phyloP scores from a whole-genome alignment of 2,329 filamentous ascomycete genomes.

The Alternaria hordeiaustralica region DNA sequence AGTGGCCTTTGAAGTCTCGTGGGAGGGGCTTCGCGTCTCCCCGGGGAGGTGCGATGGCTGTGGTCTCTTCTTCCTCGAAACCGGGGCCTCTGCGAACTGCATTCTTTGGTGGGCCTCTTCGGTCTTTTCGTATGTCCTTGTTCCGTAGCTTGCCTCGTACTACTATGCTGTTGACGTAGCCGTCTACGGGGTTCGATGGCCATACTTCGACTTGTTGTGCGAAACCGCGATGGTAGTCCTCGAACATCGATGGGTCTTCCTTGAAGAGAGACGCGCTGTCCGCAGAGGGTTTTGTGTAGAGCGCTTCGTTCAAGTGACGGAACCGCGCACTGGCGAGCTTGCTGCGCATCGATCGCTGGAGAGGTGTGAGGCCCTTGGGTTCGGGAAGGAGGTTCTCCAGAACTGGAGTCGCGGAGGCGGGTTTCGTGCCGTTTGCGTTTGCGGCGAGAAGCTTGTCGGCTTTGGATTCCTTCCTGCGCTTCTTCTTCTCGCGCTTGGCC shows the following conservation, averaged over 20 bases:
- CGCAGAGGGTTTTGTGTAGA: conserved; percentile 88
- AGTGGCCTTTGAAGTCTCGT: conserved; percentile 69
- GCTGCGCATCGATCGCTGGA: conserved; percentile 92
- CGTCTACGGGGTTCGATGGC: conserved; percentile 95
- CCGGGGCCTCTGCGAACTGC: conserved; percentile 23
- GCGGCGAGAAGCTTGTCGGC: conserved; percentile 8
- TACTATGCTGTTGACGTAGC: conserved; percentile 76
- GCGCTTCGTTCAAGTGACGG: conserved; percentile 93
- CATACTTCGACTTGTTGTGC: conserved; percentile 93
- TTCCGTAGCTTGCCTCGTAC: conserved; percentile 65
- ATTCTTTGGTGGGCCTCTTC: conserved; percentile 47
- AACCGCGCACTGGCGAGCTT: conserved; percentile 96
- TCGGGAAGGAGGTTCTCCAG: conserved; percentile 40
- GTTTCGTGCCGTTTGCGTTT: conserved; percentile 17
- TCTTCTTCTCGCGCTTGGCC: conserved; percentile 33
- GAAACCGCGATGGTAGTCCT: conserved; percentile 96
- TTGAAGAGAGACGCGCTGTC: conserved; percentile 85
- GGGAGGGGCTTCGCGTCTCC: conserved; percentile 64
- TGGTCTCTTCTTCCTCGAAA: conserved; percentile 11
- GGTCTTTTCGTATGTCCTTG: conserved; percentile 48
- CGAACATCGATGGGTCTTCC: conserved; percentile 88
- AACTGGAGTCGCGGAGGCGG: conserved; percentile 5
- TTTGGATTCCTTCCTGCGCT: conserved; percentile 15
- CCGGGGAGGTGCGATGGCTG: conserved; percentile 12
- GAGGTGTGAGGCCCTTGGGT: conserved; percentile 77